A percentile compares a stretch with the other conserved stretches of the same genome.
Conservation (phyloP, 495 filamentous ascomycete species). For the Copromyces sp. region DNA sequence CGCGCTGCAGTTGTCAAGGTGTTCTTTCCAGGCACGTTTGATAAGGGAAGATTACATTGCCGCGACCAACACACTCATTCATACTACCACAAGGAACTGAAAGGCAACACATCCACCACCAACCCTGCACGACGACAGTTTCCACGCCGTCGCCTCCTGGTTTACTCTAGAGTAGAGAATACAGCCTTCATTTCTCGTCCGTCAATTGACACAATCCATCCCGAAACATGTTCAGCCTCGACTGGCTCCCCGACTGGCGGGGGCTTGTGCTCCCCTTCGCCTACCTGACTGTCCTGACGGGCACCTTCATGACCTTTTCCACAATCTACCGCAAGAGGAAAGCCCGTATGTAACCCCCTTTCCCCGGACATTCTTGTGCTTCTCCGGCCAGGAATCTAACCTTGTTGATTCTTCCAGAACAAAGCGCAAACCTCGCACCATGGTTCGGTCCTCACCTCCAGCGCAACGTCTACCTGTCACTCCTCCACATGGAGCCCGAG, state of each 20-base stretch:
- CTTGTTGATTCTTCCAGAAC: constrained; percentile 35
- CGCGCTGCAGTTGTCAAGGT: constrained; percentile 20
- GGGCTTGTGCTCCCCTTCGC: constrained; percentile 71
- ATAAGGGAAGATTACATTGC: not conserved
- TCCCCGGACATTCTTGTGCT: not conserved
- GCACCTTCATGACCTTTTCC: constrained; percentile 84
- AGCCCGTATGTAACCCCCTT: constrained; percentile 49
- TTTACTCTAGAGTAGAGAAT: not conserved
- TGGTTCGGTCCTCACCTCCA: constrained; percentile 89
- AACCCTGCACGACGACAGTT: not conserved
- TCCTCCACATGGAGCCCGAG: constrained; percentile 74
- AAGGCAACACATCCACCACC: not conserved
- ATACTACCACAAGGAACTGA: not conserved
- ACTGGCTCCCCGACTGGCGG: constrained; percentile 77
- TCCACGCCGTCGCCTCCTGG: not conserved
- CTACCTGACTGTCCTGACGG: constrained; percentile 78
- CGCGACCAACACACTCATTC: not conserved
- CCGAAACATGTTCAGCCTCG: constrained; percentile 44
- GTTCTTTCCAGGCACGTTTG: constrained; percentile 22
- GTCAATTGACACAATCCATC: not conserved
- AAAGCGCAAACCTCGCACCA: constrained; percentile 71
- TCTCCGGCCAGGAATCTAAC: not conserved
- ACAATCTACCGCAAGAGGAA: constrained; percentile 89
- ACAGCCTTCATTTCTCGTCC: not conserved
- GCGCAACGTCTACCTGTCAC: constrained; percentile 87